Base-by-base conservation (phyloP, 805 yeast genomes). In the Clavispora santaluciae region DNA sequence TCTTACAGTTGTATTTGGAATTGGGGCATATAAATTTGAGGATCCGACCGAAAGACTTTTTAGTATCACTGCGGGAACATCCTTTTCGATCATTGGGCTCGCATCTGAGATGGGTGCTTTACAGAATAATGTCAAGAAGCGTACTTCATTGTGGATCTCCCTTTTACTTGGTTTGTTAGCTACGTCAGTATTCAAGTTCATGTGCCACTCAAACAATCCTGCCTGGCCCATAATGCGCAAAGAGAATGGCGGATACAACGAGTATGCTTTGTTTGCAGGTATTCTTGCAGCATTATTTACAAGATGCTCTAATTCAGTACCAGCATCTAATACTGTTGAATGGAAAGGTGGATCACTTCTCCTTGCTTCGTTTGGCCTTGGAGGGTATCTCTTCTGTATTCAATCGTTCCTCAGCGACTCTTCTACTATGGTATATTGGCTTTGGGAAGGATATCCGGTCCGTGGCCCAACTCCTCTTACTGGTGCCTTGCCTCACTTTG, bases 361-460 rank as follows among this genome's bases (percentile, higher is more conserved):
- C 2, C 57, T 73, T 13, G 72, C 88, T 1, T 74, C 83, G 2
- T 39, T 76, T 18, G 95, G 95, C 1, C 72, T 91, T 47, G 98
- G 95, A 18, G 79, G 88, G 1, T 69, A 83, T 42, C 59, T 88
- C 22, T 91, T 81, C 57, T 76, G 84, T 5, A 60, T 85, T 25
- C 83, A 81, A 50, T 85, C 95, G 11, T 76, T 82, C 69, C 60
- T 89, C 35, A 76, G 87, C 3, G 99, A 93, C 59, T 75, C 96
- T 0, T 81, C 95, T 2, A 85, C 93, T 8, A 72, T 91, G 33
- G 84, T 87, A n/a, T 71, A 82, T 35, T 93, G 97, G 97, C 79
- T 81, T n/a, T 93, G 98, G 98, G 85, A 82, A 46, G 99, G 99
- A 1, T 91, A 75, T 59, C 95, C 95, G 31, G 70, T 86, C n/a